Percentiles rank a stretch among this genome's conserved stretches.
Conservation (phyloP, 768 basidiomycete species). For the Tulasnella sp. region DNA sequence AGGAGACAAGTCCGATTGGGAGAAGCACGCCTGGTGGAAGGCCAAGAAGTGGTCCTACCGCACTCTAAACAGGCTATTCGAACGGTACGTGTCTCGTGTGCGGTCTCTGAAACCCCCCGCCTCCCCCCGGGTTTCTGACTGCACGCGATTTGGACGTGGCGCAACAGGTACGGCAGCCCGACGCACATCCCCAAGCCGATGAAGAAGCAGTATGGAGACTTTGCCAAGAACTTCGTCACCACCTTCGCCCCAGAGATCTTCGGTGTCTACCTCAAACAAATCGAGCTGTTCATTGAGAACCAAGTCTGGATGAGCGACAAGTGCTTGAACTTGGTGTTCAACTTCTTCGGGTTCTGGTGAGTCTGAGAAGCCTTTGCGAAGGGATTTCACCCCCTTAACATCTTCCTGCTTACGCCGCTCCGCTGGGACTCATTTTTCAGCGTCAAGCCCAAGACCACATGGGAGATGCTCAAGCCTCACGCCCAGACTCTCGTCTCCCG, state of each 20-base stretch:
- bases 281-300: slow-evolving; percentile 72
- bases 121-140: no score
- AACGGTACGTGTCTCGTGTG: no score
- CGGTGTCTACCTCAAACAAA: slow-evolving; percentile 70
- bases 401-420: background rate
- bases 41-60: slow-evolving; percentile 92
- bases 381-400: no score
- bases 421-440: slow-evolving; percentile 46
- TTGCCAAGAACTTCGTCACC: slow-evolving; percentile 76
- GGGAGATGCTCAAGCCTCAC: slow-evolving; percentile 85
- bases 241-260: slow-evolving; percentile 86
- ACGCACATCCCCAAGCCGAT: slow-evolving; percentile 78
- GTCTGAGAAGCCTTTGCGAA: slow-evolving; percentile 37
- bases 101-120: no score
- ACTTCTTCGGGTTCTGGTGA: slow-evolving; percentile 87
- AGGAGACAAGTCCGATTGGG: slow-evolving; percentile 72
- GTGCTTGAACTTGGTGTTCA: slow-evolving; percentile 80
- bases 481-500: slow-evolving; percentile 73
- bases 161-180: slow-evolving; percentile 75
- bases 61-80: slow-evolving; percentile 78
- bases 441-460: slow-evolving; percentile 91
- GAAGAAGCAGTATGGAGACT: slow-evolving; percentile 67
- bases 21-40: slow-evolving; percentile 86
- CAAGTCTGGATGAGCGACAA: slow-evolving; percentile 82
- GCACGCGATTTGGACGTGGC: no score